Base-by-base conservation (phyloP, 441 rosid species). In the Populus hybrid region DNA sequence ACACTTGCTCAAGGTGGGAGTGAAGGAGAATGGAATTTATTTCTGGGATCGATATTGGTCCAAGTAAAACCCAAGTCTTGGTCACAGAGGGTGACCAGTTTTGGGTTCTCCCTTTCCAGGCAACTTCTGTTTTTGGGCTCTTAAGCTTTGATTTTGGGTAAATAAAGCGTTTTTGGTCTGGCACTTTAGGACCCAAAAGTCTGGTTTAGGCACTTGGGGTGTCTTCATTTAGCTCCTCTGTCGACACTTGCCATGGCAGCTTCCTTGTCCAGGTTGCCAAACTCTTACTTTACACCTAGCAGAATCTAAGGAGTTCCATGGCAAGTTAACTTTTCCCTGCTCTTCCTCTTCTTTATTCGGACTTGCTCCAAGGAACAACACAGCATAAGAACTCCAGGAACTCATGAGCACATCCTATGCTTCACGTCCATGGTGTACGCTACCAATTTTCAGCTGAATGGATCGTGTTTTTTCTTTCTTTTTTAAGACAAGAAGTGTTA, bases 261-360 rank as follows among this genome's bases (percentile, higher is more conserved):
- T 71, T 82, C 35, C 82, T 72, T 80, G 35, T 21, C 31, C 42
- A 73, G 40, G 76, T 74, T 29, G 82, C 84, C 67, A 64, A 45
- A 42, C 42, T 66, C 66, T 33, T 1, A 7, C 80, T 84, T 84
- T 79, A 79, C 80, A 56, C 38, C 77, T 67, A 6, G 69, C 71
- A 72, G 87, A 80, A 77, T 84, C 87, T 81, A 78, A 36, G 4
- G 29, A 67, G 42, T 63, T 68, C 45, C 40, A 29, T 20, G 75
- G 71, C 56, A 45, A 14, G 7, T 14, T 45, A 45, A 45, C 56
- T 14, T 42, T 33, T 33, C 53, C 53, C 53, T 45, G 53, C 53
- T 12, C 3, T 45, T 45, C 1, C 53, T 45, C 53, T 45, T 12
- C 53, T 12, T 45, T 45, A 3, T 11, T 45, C 18, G 5, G 53